Conservation (phyloP, 75 land plant genomes). For the Pinus albicaulis region DNA sequence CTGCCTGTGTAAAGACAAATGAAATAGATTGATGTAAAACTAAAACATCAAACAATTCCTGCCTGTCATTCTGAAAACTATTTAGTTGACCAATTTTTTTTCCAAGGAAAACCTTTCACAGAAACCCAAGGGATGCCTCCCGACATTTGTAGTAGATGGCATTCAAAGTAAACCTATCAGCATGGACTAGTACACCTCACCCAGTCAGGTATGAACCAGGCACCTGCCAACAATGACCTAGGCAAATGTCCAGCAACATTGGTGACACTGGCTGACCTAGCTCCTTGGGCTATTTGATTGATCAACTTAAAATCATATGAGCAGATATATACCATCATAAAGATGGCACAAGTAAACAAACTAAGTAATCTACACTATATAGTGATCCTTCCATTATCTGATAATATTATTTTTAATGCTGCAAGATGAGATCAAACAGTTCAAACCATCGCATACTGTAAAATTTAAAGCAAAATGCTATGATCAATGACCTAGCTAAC, state of each 20-base stretch:
- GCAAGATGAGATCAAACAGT: neutral
- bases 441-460: neutral
- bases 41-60: neutral
- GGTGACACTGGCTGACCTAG: too few relatives aligned
- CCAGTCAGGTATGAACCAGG: too few relatives aligned
- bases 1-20: slow-evolving; percentile 71
- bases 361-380: neutral
- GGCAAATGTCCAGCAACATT: too few relatives aligned
- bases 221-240: too few relatives aligned
- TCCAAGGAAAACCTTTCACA: too few relatives aligned
- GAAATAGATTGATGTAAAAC: slow-evolving; percentile 11
- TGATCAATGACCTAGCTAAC: slow-evolving; percentile 22
- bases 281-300: neutral
- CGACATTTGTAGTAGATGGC: too few relatives aligned
- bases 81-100: too few relatives aligned
- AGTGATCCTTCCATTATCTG: neutral
- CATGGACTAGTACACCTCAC: too few relatives aligned
- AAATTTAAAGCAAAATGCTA: neutral
- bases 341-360: slow-evolving; percentile 1
- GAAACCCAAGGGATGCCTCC: too few relatives aligned
- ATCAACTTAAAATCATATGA: neutral
- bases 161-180: too few relatives aligned
- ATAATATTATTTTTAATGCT: too few relatives aligned
- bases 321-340: neutral
- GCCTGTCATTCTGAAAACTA: neutral